These are phyloP conservation scores for Teunomyces panamensis DNA, from an alignment of 805 yeast species.

Conservation along the genomic window DNA sequence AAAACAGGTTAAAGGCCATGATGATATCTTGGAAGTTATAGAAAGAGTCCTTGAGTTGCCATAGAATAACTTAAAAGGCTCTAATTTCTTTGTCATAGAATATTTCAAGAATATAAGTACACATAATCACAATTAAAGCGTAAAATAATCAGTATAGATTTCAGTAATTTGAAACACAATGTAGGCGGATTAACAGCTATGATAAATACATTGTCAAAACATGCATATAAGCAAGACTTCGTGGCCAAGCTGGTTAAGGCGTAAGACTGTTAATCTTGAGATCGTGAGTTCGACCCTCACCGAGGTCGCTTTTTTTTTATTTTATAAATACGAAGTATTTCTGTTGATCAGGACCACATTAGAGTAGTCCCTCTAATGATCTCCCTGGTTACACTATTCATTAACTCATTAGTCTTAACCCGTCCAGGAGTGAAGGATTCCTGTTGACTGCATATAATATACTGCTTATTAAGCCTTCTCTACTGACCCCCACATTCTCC, in stretches of 20 bases:
- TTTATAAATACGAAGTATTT: too few species aligned
- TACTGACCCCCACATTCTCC: neutral
- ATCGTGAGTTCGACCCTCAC: constrained; percentile 19
- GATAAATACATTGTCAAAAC: neutral
- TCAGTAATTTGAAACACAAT: too few species aligned
- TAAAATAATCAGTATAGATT: neutral
- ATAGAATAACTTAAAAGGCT: neutral
- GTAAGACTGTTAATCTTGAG: constrained; percentile 19
- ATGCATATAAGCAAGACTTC: constrained; percentile 10
- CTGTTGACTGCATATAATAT: neutral
- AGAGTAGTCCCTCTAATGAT: too few species aligned
- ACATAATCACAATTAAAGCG: neutral
- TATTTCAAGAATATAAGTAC: neutral
- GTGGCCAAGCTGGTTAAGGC: constrained; percentile 17
- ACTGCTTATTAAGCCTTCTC: too few species aligned
- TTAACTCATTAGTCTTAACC: too few species aligned
- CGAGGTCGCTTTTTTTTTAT: constrained; percentile 9
- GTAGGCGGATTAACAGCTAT: neutral
- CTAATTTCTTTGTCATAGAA: too few species aligned
- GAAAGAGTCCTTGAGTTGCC: constrained; percentile 7
- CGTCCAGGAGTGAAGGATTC: too few species aligned
- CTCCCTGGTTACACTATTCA: too few species aligned
- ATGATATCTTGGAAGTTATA: constrained; percentile 7
- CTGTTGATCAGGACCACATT: too few species aligned
- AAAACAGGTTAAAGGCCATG: constrained; percentile 8